Evolutionary conservation across 768 basidiomycete species (phyloP).

Genomic region (Asterophora parasitica): DNA sequence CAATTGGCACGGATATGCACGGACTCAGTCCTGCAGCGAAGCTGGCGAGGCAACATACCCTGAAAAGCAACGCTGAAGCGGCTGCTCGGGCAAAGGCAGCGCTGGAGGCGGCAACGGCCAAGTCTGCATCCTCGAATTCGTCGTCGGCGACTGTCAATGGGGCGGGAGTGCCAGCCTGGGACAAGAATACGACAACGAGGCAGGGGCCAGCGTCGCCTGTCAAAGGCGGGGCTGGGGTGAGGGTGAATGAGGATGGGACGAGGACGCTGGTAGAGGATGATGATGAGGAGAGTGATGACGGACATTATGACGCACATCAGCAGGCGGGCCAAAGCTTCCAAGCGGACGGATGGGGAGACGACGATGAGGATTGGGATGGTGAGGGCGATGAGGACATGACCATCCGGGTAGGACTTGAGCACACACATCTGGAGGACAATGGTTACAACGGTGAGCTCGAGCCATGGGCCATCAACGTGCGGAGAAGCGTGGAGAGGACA

Average conservation of each 20-base stretch:
- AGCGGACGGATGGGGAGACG: conserved; percentile 63
- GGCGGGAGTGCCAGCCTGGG: conserved; percentile 64
- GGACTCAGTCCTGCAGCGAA: conserved; percentile 89
- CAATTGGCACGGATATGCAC: conserved; percentile 48
- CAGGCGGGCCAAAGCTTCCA: conserved; percentile 37
- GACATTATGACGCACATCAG: conserved; percentile 37
- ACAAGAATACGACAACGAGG: conserved; percentile 71
- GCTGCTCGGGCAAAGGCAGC: conserved; percentile 61
- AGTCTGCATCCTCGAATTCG: conserved; percentile 12
- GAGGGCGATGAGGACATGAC: conserved; percentile 67
- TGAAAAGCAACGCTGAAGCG: conserved; percentile 81
- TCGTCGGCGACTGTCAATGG: conserved; percentile 24
- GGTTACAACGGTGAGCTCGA: conserved; percentile 59
- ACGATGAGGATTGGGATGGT: conserved; percentile 68
- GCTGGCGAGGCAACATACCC: conserved; percentile 85
- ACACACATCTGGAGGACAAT: conserved; percentile 43
- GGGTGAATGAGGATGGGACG: conserved; percentile 63
- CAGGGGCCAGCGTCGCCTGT: conserved; percentile 43
- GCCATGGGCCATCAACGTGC: conserved; percentile 73
- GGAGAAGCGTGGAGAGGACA: conserved; percentile 66
- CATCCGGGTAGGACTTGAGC: conserved; percentile 57
- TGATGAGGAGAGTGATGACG: conserved; percentile 55
- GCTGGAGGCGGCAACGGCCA: conserved; percentile 39
- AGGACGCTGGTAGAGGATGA: conserved; percentile 67
- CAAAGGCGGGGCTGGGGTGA: conserved; percentile 32